Base-by-base conservation (phyloP, 2,329 filamentous ascomycete species). In the Blastomyces percursus region DNA sequence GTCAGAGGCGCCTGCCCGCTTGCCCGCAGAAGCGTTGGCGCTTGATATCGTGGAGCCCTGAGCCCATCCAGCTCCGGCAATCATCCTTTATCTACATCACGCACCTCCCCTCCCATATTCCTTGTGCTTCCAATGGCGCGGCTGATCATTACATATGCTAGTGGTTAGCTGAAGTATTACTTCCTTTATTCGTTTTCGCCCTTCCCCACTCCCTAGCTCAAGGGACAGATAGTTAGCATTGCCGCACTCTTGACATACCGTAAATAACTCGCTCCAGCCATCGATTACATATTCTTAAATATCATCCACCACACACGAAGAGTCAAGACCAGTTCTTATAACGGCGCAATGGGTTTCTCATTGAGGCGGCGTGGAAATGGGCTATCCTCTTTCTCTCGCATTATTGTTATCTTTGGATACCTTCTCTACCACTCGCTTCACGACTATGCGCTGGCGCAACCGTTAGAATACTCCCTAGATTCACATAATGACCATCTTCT, bases 391-490 rank as follows among this genome's bases (percentile, higher is more conserved):
- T 57, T 61, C 46, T 35, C 59, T 62, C 57, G 56, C 5, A 60
- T 60, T 46, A 58, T 60, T 14, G 8, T 62, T 52, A n/a, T 38
- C 9, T 19, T 64, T 35, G 51, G 30, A 57, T 27, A 65, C 65
- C 61, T 67, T 59, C 63, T 64, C 63, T 62, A 65, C 67, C 65
- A 63, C 69, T 62, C 61, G 64, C 21, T 62, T 73, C 54, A 59
- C 64, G 65, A 65, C 62, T 67, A 71, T 70, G 71, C 71, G 67
- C 70, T 72, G 66, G 70, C 70, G 64, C 68, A 70, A 63, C 68
- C 66, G 54, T 63, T 68, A 16, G 58, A 65, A 42, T 11, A 56
- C 38, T 55, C 46, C 9, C 11, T 59, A 42, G 57, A 42, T 30
- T 54, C 24, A 38, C 73, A 74, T 64, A 67, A 68, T 52, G 62